Base-by-base conservation (phyloP, 73 alveolate species). In the Paramecium biaurelia region DNA sequence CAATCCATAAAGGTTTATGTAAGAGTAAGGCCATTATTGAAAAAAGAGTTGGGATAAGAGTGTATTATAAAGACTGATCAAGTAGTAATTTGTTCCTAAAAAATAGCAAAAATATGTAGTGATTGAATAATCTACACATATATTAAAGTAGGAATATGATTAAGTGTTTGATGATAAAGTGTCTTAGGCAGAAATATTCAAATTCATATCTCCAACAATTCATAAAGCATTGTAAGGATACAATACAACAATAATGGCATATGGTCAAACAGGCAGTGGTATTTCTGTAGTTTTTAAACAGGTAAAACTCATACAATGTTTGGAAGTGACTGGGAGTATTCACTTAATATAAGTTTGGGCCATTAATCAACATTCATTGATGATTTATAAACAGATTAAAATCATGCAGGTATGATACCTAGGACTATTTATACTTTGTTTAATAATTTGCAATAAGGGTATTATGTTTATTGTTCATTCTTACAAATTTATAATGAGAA, bases 261-360 rank as follows among this genome's bases (percentile, higher is more conserved):
- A 95, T 53, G 98, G 98, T 14, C 92, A 95, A 70, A 95, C 98
- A 35, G 96, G 98, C n/a, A 74, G 95, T 14, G 98, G 98, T 57
- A 95, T 79, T 23, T 26, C 18, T 38, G 10, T 32, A 47, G 47
- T 87, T 53, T 15, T 23, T n/a, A 68, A 70, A 9, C 1, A 76
- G 96, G 96, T n/a, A 93, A 93, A 67, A 93, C 96, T 10, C 72
- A 92, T 57, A 93, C 96, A 7, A 93, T 93, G 96, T 93, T 93
- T 92, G 96, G 96, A 8, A 89, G 93, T 43, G 95, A 93, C 49
- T 93, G 96, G 93, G 96, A 93, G 84, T 35, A 63, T 32, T 63
- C 70, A 28, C 32, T 57, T 26, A 59, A 38, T n/a, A 88, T 70
- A 11, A 70, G 82, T 15, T 24, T 43, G 21, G 38, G 84, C 24